phyloP scores from a whole-genome alignment of 2,329 filamentous ascomycete species.

The Malbranchea zuffiana region DNA sequence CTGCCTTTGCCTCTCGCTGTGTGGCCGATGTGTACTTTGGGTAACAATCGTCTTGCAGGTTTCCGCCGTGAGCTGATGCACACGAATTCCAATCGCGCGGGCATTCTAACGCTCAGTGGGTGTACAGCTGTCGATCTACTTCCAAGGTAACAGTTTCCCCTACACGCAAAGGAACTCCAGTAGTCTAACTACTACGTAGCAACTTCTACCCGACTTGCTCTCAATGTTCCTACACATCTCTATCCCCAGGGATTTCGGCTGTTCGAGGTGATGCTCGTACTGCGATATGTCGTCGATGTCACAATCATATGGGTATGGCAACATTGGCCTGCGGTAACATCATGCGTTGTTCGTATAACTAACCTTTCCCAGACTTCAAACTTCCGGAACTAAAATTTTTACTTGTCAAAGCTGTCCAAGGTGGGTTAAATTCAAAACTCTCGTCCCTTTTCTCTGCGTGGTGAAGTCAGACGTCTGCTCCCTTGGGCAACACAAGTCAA shows the following conservation, averaged over 20 bases:
- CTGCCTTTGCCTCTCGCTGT: background rate
- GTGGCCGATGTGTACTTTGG: background rate
- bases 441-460: too few relatives aligned
- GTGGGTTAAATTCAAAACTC: constrained; percentile 27
- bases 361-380: constrained; percentile 47
- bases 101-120: constrained; percentile 65
- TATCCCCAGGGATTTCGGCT: constrained; percentile 53
- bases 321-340: too few relatives aligned
- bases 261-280: constrained; percentile 63
- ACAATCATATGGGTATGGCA: constrained; percentile 56
- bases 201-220: constrained; percentile 67
- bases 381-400: constrained; percentile 71
- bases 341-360: too few relatives aligned
- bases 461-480: too few relatives aligned
- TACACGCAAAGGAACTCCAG: background rate
- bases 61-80: constrained; percentile 64
- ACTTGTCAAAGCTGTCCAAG: constrained; percentile 50
- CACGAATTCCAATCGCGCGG: constrained; percentile 59
- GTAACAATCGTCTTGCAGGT: constrained; percentile 20
- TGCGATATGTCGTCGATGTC: constrained; percentile 69
- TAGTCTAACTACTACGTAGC: background rate
- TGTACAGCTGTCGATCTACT: constrained; percentile 67
- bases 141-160: constrained; percentile 43
- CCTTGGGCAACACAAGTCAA: too few relatives aligned
- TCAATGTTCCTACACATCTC: constrained; percentile 59